Evolutionary conservation across 208 protist species (phyloP).

Genomic region (Naegleria lovaniensis): DNA sequence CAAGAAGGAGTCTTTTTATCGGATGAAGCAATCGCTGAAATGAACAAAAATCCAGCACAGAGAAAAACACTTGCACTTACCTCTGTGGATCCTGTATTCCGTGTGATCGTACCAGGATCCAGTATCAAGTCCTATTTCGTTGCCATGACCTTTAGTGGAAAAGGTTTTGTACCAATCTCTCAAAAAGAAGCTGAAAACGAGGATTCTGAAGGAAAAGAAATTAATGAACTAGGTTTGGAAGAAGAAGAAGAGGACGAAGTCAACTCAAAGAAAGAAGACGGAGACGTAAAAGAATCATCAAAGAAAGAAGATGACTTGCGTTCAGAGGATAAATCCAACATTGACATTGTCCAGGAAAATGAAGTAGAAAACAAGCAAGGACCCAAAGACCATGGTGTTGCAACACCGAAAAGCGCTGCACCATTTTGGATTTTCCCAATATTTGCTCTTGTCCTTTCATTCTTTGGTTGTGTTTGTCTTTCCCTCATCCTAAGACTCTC

Average conservation of each 20-base stretch:
- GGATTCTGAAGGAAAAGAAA: neutral
- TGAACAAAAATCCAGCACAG: neutral
- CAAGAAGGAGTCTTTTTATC: constrained; percentile 24
- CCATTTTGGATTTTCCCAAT: neutral
- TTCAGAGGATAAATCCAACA: neutral
- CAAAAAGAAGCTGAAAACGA: neutral
- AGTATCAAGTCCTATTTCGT: neutral
- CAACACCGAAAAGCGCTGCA: neutral
- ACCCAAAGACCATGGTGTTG: neutral
- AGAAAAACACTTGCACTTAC: neutral
- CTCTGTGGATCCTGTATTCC: neutral
- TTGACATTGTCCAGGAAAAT: neutral
- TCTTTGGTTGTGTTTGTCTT: neutral
- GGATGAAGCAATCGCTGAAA: constrained; percentile 1
- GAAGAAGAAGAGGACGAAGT: neutral
- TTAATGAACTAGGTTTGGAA: neutral
- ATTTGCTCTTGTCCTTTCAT: neutral
- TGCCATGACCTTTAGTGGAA: neutral
- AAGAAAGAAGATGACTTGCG: neutral
- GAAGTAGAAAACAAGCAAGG: neutral
- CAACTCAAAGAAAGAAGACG: neutral
- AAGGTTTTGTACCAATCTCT: constrained; percentile 1
- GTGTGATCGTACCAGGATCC: neutral
- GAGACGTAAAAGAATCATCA: neutral
- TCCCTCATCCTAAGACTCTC: neutral